Base-by-base conservation (phyloP, 192 early-diverging fungal species). In the Mortierella antarctica region DNA sequence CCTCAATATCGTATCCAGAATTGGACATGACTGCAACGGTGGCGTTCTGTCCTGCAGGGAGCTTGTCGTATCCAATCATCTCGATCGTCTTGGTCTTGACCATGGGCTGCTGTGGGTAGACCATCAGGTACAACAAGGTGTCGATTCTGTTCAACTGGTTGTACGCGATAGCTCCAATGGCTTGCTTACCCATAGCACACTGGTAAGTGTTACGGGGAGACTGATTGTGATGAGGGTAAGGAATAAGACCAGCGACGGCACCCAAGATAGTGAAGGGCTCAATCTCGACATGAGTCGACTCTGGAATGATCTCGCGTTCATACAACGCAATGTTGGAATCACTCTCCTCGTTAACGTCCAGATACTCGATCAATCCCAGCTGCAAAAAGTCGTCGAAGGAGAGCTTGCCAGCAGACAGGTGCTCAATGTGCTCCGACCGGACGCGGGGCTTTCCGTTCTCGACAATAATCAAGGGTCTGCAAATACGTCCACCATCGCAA, bases 161-260 rank as follows among this genome's bases (percentile, higher is more conserved):
- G 74, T 96, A 97, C 10, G 91, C 96, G 62, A 98, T 97, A 17
- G 95, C 94, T 17, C 97, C 97, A 60, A 99, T 99, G 46, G 98
- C 96, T 86, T 99, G 98, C 82, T 99, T 99, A 71, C 96, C 96
- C 98, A 99, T 99, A 82, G 96, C 96, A 66, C 93, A 98, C 88
- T 98, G 97, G 83, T 98, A 98, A 15, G 96, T 97, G 88, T 97
- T 98, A 85, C 97, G 93, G 42, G 97, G 96, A 63, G 94, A 96
- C 86, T 99, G 97, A 84, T 99, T 99, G 86, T 99, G 97, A 84
- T 99, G 95, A 49, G 96, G 96, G 82, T 96, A 99, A 47, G 97
- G 97, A 90, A 99, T 98, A 52, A 99, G 83, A 7, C 96, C 96
- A n/a, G 97, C 97, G 15, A 98, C 96, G 18, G 95, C 96, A 53